These are phyloP conservation scores for Capronia coronata DNA, from an alignment of 2,329 filamentous ascomycete species.

Conservation along the genomic window DNA sequence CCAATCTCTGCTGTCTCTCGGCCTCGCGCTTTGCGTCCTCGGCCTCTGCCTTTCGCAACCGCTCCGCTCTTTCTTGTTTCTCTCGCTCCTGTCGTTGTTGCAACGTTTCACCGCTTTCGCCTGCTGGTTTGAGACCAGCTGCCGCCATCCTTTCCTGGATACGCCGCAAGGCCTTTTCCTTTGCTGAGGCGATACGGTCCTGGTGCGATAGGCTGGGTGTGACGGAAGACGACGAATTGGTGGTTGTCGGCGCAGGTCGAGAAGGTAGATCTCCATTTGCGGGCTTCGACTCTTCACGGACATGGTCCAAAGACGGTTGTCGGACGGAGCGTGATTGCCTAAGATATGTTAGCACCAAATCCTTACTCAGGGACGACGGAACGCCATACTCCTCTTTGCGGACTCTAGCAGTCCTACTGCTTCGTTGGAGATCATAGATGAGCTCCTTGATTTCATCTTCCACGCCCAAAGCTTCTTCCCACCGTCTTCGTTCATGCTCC, in stretches of 20 bases:
- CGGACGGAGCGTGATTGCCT: constrained; percentile 47
- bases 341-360: constrained; percentile 6
- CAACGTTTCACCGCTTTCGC: constrained; percentile 71
- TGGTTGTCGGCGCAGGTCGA: constrained; percentile 42
- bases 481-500: constrained; percentile 85
- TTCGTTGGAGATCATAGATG: constrained; percentile 90
- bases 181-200: constrained; percentile 90
- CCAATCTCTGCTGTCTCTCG: constrained; percentile 75
- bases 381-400: constrained; percentile 52
- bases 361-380: neutral
- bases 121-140: constrained; percentile 77
- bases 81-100: constrained; percentile 85
- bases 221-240: constrained; percentile 59
- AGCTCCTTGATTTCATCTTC: constrained; percentile 97
- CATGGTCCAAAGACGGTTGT: constrained; percentile 48
- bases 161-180: constrained; percentile 90
- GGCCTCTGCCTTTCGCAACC: constrained; percentile 82
- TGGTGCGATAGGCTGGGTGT: constrained; percentile 83
- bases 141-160: constrained; percentile 95
- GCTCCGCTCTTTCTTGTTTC: constrained; percentile 76
- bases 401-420: constrained; percentile 68
- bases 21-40: constrained; percentile 84
- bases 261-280: constrained; percentile 35
- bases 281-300: constrained; percentile 48
- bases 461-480: constrained; percentile 93